These are phyloP conservation scores for Parmelia sp. DNA, from an alignment of 495 filamentous ascomycete genomes.

Conservation along the genomic window DNA sequence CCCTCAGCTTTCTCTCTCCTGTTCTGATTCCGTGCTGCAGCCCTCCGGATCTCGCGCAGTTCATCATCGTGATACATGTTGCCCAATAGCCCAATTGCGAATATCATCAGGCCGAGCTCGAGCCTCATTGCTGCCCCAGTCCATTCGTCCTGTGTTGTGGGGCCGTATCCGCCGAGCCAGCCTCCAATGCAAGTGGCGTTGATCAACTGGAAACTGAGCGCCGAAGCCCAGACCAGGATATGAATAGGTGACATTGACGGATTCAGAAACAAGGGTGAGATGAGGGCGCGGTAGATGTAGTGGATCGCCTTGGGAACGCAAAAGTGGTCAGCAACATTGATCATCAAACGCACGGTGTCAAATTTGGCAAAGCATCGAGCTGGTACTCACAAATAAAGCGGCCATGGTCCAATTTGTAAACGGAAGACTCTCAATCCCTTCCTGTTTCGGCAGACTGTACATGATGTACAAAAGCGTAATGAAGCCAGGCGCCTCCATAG, in stretches of 20 bases:
- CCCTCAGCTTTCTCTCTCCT: slow-evolving; percentile 29
- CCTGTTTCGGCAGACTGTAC: slow-evolving; percentile 51
- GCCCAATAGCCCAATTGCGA: slow-evolving; percentile 61
- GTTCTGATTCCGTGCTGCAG: slow-evolving; percentile 45
- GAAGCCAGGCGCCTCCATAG: slow-evolving; percentile 79
- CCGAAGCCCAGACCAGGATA: slow-evolving; percentile 52
- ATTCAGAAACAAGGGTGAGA: slow-evolving; percentile 70
- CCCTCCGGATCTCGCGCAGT: slow-evolving; percentile 66
- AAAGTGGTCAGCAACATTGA: slow-evolving; percentile 20
- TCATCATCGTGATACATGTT: slow-evolving; percentile 84
- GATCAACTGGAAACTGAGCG: slow-evolving; percentile 63
- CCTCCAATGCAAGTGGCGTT: slow-evolving; percentile 72
- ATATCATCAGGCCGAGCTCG: slow-evolving; percentile 50
- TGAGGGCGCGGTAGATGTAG: slow-evolving; percentile 80
- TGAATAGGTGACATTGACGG: slow-evolving; percentile 90
- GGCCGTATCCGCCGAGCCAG: slow-evolving; percentile 76
- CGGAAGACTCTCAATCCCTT: slow-evolving; percentile 49
- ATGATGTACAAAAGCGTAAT: slow-evolving; percentile 72
- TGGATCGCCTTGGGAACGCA: slow-evolving; percentile 52
- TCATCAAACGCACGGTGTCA: neutral
- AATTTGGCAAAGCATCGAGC: neutral
- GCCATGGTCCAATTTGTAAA: slow-evolving; percentile 64
- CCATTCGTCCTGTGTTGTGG: slow-evolving; percentile 55
- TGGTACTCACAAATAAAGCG: slow-evolving; percentile 48
- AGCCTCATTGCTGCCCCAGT: slow-evolving; percentile 30